Evolutionary conservation across 2,329 filamentous ascomycete genomes (phyloP).

Genomic region (Cytospora piceicola): DNA sequence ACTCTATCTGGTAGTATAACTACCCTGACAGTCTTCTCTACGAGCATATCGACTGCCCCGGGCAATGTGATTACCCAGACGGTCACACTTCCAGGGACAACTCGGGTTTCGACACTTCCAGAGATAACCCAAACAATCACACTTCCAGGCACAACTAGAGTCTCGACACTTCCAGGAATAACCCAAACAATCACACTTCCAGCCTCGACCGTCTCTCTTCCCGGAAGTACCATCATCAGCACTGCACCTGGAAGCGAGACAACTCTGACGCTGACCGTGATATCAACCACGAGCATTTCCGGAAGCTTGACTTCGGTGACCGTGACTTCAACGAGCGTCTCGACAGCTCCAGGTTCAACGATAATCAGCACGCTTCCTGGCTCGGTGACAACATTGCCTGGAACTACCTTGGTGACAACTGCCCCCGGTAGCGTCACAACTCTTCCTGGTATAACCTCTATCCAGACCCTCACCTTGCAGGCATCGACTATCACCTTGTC

Average conservation of each 20-base stretch:
- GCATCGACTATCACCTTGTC: not conserved
- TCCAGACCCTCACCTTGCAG: slow-evolving; percentile 14
- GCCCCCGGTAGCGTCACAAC: slow-evolving; percentile 18
- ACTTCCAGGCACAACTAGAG: slow-evolving; percentile 21
- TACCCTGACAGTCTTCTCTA: slow-evolving; percentile 33
- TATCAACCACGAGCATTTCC: slow-evolving; percentile 8
- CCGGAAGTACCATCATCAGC: slow-evolving; percentile 20
- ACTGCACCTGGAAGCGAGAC: slow-evolving; percentile 33
- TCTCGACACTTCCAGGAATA: slow-evolving; percentile 5
- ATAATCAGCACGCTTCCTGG: slow-evolving; percentile 27
- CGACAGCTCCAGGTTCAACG: slow-evolving; percentile 18
- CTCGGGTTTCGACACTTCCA: slow-evolving; percentile 11
- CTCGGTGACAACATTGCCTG: slow-evolving; percentile 32
- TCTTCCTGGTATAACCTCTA: slow-evolving; percentile 20
- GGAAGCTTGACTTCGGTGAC: slow-evolving; percentile 26
- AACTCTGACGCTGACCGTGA: slow-evolving; percentile 4
- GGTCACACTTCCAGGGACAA: slow-evolving; percentile 17
- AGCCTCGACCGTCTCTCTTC: slow-evolving; percentile 2
- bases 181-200: not conserved
- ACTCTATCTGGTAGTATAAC: slow-evolving; percentile 16
- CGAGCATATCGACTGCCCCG: slow-evolving; percentile 28
- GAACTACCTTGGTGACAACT: slow-evolving; percentile 29
- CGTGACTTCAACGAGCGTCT: slow-evolving; percentile 33
- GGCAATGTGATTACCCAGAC: slow-evolving; percentile 18
- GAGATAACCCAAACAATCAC: slow-evolving; percentile 21